Evolutionary conservation across 192 early-diverging fungal genomes (phyloP).

Genomic region (Entrophospora sp.): DNA sequence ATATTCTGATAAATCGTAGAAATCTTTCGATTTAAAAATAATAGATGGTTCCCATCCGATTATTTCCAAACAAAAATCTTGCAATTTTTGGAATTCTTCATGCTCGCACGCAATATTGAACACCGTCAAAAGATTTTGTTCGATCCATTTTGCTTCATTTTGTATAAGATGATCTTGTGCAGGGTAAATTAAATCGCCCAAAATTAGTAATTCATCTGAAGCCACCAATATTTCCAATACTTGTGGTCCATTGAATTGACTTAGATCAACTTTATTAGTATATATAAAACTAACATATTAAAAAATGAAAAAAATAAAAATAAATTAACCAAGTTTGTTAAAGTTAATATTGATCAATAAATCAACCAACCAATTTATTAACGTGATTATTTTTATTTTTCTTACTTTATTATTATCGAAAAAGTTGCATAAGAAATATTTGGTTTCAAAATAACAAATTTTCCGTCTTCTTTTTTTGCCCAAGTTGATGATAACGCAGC

Average conservation of each 20-base stretch:
- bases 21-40: background rate
- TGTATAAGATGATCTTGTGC: background rate
- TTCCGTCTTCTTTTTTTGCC: background rate
- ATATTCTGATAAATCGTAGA: background rate
- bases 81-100: background rate
- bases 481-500: background rate
- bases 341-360: background rate
- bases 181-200: background rate
- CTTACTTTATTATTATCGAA: background rate
- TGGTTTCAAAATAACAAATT: background rate
- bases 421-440: background rate
- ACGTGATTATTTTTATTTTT: too few species aligned
- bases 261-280: background rate
- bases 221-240: background rate
- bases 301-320: background rate
- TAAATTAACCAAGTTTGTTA: background rate
- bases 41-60: background rate
- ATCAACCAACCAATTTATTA: background rate
- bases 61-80: background rate
- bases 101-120: background rate
- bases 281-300: conserved; percentile 12
- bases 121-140: background rate
- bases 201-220: background rate
- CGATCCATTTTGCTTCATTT: background rate
- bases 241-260: background rate